Base-by-base conservation (phyloP, 768 basidiomycete genomes). In the Lentinula sp. region DNA sequence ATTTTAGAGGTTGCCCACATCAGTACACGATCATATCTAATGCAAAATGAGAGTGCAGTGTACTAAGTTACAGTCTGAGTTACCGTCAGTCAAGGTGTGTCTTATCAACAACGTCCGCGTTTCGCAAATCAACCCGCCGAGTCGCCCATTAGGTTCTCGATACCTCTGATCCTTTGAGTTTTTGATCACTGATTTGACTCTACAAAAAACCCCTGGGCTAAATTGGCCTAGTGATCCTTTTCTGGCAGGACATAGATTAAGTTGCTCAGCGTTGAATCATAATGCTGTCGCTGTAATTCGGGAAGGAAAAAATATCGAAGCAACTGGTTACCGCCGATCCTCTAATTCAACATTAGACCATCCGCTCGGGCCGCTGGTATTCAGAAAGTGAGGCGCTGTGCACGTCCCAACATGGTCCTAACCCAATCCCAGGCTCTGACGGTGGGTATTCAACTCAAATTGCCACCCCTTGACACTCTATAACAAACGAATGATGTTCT, bases 41-140 rank as follows among this genome's bases (percentile, higher is more conserved):
- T 54, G 53, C 35, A 54, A 39, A 54, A 33, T 54, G 53, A 54
- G 53, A 54, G 53, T 54, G 55, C 55, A 56, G 55, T 56, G 55
- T 39, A 23, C 41, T 18, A n/a, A 41, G 53, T 55, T 39, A 55
- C 53, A 41, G 36, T n/a, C 10, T 56, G 15, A 28, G 55, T 56
- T 56, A 56, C 55, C 55, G 55, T 56, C 55, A 56, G 37, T 56
- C 20, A 20, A 35, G 28, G 28, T n/a, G 8, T n/a, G 49, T 20
- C 53, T 56, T 56, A 56, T 56, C 41, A 42, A 23, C 55, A 56
- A 42, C 23, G 46, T 48, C 37, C 39, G 39, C 55, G 43, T 56
- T 56, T 33, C 41, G 23, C 37, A 43, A 33, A 56, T 43, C 55
- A 42, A 56, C 53, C 50, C 50, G 53, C 53, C 20, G 35, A 54